Conservation (phyloP, 148 eudicot species). For the Suaeda aralocaspica region DNA sequence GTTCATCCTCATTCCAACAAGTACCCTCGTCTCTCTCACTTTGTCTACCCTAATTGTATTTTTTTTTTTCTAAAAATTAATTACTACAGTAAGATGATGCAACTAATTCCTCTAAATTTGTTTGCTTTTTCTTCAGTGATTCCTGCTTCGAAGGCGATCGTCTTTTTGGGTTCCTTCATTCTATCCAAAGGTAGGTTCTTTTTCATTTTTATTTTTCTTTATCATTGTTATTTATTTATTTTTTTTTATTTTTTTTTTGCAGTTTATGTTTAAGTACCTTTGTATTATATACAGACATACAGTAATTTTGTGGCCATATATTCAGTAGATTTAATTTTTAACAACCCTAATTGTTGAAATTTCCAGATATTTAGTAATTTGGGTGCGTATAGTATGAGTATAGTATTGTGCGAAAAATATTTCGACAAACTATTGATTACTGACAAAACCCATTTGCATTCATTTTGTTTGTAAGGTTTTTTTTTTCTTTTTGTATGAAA, state of each 20-base stretch:
- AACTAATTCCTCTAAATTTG: not conserved
- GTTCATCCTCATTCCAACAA: slow-evolving; percentile 10
- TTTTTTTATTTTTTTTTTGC: not conserved
- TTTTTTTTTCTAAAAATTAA: not conserved
- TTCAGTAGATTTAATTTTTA: not conserved
- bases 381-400: too few relatives aligned
- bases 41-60: not conserved
- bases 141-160: slow-evolving; percentile 21
- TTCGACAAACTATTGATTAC: not conserved
- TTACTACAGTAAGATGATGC: not conserved
- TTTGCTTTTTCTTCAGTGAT: not conserved
- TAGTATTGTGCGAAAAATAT: not conserved
- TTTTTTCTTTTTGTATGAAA: too few relatives aligned
- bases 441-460: not conserved
- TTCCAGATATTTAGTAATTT: not conserved
- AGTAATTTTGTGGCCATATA: not conserved
- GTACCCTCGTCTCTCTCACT: not conserved
- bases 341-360: not conserved
- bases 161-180: slow-evolving; percentile 19
- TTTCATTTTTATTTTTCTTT: not conserved
- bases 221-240: too few relatives aligned
- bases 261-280: not conserved
- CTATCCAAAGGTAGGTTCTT: slow-evolving; percentile 17
- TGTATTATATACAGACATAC: not conserved
- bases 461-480: not conserved